Conservation (phyloP, 23 red algal genomes). For the Gracilaria gracilis region DNA sequence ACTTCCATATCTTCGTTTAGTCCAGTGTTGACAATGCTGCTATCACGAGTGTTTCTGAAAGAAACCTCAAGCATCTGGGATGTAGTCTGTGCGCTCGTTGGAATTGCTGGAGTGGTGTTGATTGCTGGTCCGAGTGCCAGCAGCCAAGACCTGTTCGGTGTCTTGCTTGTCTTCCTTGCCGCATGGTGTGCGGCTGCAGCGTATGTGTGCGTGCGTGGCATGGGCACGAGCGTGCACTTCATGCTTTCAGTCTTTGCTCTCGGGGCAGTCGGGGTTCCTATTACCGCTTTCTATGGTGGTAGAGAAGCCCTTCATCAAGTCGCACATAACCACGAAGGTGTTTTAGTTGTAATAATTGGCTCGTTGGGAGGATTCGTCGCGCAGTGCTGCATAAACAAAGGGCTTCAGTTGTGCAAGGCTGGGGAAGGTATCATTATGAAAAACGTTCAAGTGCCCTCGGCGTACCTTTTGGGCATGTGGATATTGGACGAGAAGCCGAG, state of each 20-base stretch:
- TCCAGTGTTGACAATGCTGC: conserved; percentile 15
- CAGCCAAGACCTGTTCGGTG: neutral
- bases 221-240: conserved; percentile 41
- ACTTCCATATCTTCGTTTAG: conserved; percentile 27
- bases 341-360: neutral
- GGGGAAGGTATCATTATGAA: conserved; percentile 19
- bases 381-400: conserved; percentile 36
- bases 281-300: conserved; percentile 12
- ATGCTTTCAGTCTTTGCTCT: conserved; percentile 32
- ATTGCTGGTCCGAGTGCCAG: conserved; percentile 19
- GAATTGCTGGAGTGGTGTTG: neutral
- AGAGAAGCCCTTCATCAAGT: neutral
- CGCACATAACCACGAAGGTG: neutral
- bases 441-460: conserved; percentile 22
- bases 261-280: conserved; percentile 7
- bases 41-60: conserved; percentile 27
- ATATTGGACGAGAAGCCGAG: conserved; percentile 20
- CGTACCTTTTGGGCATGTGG: conserved; percentile 31
- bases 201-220: conserved; percentile 41
- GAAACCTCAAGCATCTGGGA: conserved; percentile 31
- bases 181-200: conserved; percentile 17
- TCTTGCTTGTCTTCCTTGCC: neutral
- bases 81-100: neutral
- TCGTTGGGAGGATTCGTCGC: conserved; percentile 17
- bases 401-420: conserved; percentile 27